These are phyloP conservation scores for Bimuria novae-zelandiae DNA, from an alignment of 2,329 filamentous ascomycete species.

Conservation along the genomic window DNA sequence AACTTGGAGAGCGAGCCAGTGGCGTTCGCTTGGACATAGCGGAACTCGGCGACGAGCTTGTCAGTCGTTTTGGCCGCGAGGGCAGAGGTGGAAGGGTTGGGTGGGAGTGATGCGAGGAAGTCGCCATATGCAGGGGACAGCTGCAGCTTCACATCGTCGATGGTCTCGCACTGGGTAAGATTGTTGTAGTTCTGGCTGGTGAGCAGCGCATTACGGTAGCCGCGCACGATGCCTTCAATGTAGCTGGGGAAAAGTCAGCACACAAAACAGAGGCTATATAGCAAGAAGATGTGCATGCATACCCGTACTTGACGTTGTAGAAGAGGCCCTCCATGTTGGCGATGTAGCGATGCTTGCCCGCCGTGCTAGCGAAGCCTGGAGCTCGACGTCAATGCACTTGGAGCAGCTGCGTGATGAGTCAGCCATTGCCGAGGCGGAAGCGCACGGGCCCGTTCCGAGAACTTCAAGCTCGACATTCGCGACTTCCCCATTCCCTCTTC, in stretches of 20 bases:
- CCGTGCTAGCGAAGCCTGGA: conserved; percentile 15
- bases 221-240: conserved; percentile 95
- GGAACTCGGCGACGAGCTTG: conserved; percentile 96
- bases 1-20: conserved; percentile 90
- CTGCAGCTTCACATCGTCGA: conserved; percentile 98
- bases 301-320: conserved; percentile 95
- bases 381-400: conserved; percentile 8
- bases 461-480: conserved; percentile 2
- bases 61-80: conserved; percentile 96
- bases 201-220: conserved; percentile 92
- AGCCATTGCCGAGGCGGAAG: conserved; percentile 3
- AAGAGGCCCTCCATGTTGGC: conserved; percentile 82
- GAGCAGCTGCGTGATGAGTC: background rate
- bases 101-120: conserved; percentile 89
- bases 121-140: conserved; percentile 96
- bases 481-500: conserved; percentile 2
- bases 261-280: background rate
- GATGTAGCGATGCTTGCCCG: conserved; percentile 21
- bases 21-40: conserved; percentile 92
- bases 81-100: conserved; percentile 94
- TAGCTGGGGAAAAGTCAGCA: conserved; percentile 64
- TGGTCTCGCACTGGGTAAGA: conserved; percentile 95
- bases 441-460: conserved; percentile 4
- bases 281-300: conserved; percentile 37
- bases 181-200: conserved; percentile 92